Percentiles rank a stretch among this genome's conserved stretches.
Evolutionary conservation across 257 asterid species (phyloP).

Genomic region (Jasminum sambac): DNA sequence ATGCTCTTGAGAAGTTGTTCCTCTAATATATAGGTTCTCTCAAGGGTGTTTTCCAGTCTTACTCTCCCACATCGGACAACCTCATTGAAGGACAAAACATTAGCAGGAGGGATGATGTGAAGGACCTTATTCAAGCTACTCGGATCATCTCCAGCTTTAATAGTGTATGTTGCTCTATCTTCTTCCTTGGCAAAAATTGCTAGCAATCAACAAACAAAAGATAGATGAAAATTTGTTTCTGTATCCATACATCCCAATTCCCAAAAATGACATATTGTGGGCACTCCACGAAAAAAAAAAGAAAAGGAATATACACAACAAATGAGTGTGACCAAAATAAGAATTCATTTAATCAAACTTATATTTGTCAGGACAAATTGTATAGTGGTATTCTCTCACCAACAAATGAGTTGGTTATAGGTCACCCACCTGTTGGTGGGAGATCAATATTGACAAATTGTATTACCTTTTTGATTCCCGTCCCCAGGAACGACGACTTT

Average conservation of each 20-base stretch:
- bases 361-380: no score
- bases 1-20: conserved; percentile 27
- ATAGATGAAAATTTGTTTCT: not conserved
- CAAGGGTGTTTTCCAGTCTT: conserved; percentile 30
- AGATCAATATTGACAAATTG: not conserved
- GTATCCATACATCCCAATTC: no score
- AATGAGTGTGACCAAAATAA: no score
- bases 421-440: no score
- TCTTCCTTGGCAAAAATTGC: conserved; percentile 21
- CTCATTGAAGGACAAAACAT: conserved; percentile 26
- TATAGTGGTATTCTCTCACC: no score
- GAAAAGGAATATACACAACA: no score
- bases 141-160: conserved; percentile 34
- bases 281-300: no score
- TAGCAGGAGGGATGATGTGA: conserved; percentile 24
- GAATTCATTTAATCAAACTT: not conserved
- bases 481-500: conserved; percentile 29
- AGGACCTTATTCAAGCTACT: conserved; percentile 32
- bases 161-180: conserved; percentile 30
- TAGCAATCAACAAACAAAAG: not conserved
- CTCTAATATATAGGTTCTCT: conserved; percentile 22
- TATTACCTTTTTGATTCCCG: conserved; percentile 31
- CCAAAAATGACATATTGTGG: no score
- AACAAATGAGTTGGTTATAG: no score
- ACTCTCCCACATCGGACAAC: conserved; percentile 29